Evolutionary conservation across 305 asterid genomes (phyloP).

Genomic region (Striga hermonthica): DNA sequence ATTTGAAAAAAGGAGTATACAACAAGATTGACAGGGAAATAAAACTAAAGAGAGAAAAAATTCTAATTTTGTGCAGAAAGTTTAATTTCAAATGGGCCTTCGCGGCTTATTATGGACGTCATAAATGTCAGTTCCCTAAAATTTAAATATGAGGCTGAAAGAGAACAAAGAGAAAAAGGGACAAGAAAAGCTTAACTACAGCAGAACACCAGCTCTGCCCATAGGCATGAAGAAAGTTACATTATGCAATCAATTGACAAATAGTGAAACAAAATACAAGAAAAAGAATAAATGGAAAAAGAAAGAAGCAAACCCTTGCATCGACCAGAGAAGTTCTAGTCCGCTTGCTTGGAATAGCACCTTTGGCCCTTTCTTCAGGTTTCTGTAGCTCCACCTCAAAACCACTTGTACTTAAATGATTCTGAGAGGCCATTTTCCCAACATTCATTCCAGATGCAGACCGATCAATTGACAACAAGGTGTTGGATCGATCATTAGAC

Average conservation of each 20-base stretch:
- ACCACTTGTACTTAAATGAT: conserved; percentile 56
- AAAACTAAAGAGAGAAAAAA: conserved; percentile 20
- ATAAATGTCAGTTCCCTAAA: conserved; percentile 2
- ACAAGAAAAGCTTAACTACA: conserved; percentile 6
- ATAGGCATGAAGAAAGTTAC: conserved; percentile 24
- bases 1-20: conserved; percentile 17
- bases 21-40: conserved; percentile 23
- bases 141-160: not conserved
- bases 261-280: not conserved
- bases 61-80: conserved; percentile 6
- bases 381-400: conserved; percentile 72
- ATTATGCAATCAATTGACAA: not conserved
- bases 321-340: conserved; percentile 86
- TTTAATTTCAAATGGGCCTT: conserved; percentile 20
- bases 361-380: conserved; percentile 62
- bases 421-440: conserved; percentile 61
- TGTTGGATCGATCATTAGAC: conserved; percentile 63
- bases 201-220: conserved; percentile 14
- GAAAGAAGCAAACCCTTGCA: conserved; percentile 52
- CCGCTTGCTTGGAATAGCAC: conserved; percentile 75
- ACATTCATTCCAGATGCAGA: conserved; percentile 49
- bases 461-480: conserved; percentile 58
- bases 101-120: conserved; percentile 20
- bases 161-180: not conserved
- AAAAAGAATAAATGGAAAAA: not conserved